Percentiles rank a stretch among this genome's conserved stretches.
These are phyloP conservation scores for Coniella lustricola DNA, from an alignment of 2,329 filamentous ascomycete genomes.

Conservation along the genomic window DNA sequence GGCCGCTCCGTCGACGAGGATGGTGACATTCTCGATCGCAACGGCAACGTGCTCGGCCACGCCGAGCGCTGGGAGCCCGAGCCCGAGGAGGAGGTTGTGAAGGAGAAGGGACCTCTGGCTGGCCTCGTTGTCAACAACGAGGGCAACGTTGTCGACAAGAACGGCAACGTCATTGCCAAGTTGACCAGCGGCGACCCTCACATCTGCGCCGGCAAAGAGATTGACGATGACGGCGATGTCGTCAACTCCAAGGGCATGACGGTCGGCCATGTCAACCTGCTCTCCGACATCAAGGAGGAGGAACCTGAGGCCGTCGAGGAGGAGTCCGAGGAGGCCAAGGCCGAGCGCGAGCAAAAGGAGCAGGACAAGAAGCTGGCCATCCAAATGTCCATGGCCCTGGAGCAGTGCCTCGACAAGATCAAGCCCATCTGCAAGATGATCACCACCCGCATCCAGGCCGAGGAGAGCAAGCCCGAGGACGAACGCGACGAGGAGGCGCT, in stretches of 20 bases:
- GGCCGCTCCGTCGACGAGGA: conserved; percentile 74
- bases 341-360: conserved; percentile 48
- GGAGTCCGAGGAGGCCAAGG: conserved; percentile 53
- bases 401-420: conserved; percentile 75
- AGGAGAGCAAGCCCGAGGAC: conserved; percentile 73
- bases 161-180: conserved; percentile 57
- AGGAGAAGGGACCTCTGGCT: conserved; percentile 43
- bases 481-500: conserved; percentile 87
- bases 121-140: conserved; percentile 52
- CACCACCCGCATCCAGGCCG: conserved; percentile 72
- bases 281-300: conserved; percentile 48
- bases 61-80: conserved; percentile 49
- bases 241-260: conserved; percentile 61
- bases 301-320: conserved; percentile 37
- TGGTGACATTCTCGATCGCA: conserved; percentile 74
- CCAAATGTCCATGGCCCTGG: conserved; percentile 66
- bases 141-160: conserved; percentile 51
- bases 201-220: conserved; percentile 59
- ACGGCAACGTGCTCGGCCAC: conserved; percentile 52
- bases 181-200: conserved; percentile 60
- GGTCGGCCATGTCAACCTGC: conserved; percentile 60
- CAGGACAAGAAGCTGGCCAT: conserved; percentile 70
- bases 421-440: conserved; percentile 83
- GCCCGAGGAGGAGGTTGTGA: conserved; percentile 42
- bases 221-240: conserved; percentile 65